Conservation (phyloP, 2,329 filamentous ascomycete species). For the Pseudogymnoascus sp. region DNA sequence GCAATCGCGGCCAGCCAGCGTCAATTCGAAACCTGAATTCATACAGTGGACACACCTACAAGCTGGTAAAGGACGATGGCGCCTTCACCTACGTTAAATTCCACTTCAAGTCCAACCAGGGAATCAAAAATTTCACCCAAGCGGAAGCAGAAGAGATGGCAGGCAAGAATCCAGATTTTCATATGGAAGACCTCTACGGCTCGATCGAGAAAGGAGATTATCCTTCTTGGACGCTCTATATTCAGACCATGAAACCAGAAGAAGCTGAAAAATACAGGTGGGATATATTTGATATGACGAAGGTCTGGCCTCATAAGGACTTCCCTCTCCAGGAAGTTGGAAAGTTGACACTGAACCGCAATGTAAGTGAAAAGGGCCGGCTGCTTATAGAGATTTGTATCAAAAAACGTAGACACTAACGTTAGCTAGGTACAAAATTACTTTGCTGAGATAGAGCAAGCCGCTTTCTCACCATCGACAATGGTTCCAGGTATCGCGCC, state of each 20-base stretch:
- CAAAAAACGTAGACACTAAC: no score
- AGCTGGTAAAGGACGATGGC: slow-evolving; percentile 38
- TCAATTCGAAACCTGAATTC: slow-evolving; percentile 40
- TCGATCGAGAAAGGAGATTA: slow-evolving; percentile 39
- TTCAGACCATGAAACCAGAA: slow-evolving; percentile 48
- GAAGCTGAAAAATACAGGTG: slow-evolving; percentile 41
- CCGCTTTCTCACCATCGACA: slow-evolving; percentile 57
- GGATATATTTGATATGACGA: slow-evolving; percentile 51
- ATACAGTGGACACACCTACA: slow-evolving; percentile 44
- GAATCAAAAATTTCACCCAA: slow-evolving; percentile 37
- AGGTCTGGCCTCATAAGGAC: slow-evolving; percentile 45
- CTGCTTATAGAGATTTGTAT: no score
- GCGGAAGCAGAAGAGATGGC: slow-evolving; percentile 31
- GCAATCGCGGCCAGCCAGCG: slow-evolving; percentile 41
- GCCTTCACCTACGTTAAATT: slow-evolving; percentile 43
- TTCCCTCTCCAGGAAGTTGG: slow-evolving; percentile 44
- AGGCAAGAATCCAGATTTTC: slow-evolving; percentile 32
- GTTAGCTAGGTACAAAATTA: slow-evolving; percentile 47
- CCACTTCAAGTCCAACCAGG: slow-evolving; percentile 42
- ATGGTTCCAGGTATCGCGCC: slow-evolving; percentile 58
- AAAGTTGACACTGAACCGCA: slow-evolving; percentile 43
- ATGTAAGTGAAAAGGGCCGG: slow-evolving; percentile 27
- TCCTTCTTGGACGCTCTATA: slow-evolving; percentile 44
- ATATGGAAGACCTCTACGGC: slow-evolving; percentile 34
- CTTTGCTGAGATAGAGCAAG: slow-evolving; percentile 63